phyloP scores from a whole-genome alignment of 2,329 filamentous ascomycete genomes.

The Dactylellina drechsleri region DNA sequence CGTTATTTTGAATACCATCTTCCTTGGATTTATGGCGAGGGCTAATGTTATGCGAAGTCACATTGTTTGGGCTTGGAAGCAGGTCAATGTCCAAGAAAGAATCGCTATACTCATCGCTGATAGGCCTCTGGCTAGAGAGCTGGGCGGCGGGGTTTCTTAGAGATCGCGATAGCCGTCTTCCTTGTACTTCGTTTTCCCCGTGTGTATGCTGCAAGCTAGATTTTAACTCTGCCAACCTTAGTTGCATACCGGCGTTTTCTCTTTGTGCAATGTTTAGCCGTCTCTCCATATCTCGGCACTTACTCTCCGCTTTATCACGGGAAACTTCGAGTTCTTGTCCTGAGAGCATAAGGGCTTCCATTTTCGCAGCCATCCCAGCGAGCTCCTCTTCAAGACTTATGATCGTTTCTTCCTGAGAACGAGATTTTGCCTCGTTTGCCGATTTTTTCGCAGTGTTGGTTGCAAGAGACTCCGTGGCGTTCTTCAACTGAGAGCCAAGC shows the following conservation, averaged over 20 bases:
- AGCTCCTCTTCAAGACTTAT: slow-evolving; percentile 15
- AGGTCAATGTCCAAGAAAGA: background rate
- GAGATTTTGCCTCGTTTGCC: slow-evolving; percentile 18
- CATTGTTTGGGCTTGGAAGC: background rate
- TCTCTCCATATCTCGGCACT: slow-evolving; percentile 31
- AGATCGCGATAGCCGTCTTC: background rate
- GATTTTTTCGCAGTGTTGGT: slow-evolving; percentile 26
- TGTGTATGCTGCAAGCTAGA: slow-evolving; percentile 19
- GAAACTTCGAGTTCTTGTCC: slow-evolving; percentile 22
- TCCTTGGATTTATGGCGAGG: background rate
- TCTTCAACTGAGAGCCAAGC: slow-evolving; percentile 16
- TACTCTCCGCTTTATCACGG: background rate
- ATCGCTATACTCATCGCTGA: background rate
- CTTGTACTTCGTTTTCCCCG: background rate
- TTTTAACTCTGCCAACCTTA: slow-evolving; percentile 35
- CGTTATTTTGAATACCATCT: background rate
- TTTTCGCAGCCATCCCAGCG: background rate
- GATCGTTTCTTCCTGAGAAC: slow-evolving; percentile 25
- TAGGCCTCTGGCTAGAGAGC: no score
- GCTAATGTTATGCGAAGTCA: no score
- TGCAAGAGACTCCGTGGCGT: slow-evolving; percentile 16
- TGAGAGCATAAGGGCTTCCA: slow-evolving; percentile 5
- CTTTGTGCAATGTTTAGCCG: slow-evolving; percentile 37
- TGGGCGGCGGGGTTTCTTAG: no score
- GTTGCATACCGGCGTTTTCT: slow-evolving; percentile 42